Evolutionary conservation across 2,329 filamentous ascomycete genomes (phyloP).

Genomic region (Lomentospora prolificans): DNA sequence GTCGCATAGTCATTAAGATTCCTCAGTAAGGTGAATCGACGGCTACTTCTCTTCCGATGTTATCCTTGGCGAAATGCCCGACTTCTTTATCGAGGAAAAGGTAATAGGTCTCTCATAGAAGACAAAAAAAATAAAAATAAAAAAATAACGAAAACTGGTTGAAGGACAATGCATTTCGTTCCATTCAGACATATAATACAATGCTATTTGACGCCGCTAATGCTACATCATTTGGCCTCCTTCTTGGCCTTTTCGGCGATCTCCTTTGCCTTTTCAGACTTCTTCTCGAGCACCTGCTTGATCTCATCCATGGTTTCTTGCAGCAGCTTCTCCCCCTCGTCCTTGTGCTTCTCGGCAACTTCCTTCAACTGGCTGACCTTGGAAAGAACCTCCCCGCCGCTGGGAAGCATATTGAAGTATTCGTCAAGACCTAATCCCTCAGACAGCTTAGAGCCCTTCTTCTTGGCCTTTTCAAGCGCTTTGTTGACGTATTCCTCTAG

Average conservation of each 20-base stretch:
- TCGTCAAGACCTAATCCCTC: slow-evolving; percentile 42
- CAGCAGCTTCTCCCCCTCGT: slow-evolving; percentile 59
- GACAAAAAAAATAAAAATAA: too few species aligned
- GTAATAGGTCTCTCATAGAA: too few species aligned
- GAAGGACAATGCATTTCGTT: neutral
- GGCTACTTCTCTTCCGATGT: neutral
- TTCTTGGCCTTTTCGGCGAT: slow-evolving; percentile 46
- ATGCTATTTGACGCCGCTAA: neutral
- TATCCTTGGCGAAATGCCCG: too few species aligned
- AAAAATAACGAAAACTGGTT: too few species aligned
- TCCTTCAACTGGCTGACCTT: slow-evolving; percentile 57
- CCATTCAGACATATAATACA: neutral
- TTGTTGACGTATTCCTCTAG: slow-evolving; percentile 25
- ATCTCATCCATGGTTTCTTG: slow-evolving; percentile 61
- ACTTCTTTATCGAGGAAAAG: too few species aligned
- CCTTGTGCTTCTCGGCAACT: slow-evolving; percentile 55
- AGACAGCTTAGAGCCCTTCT: slow-evolving; percentile 27
- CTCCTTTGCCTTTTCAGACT: slow-evolving; percentile 46
- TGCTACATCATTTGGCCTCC: slow-evolving; percentile 24
- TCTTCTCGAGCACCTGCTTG: slow-evolving; percentile 52
- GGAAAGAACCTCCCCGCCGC: slow-evolving; percentile 52
- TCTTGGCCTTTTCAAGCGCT: slow-evolving; percentile 30
- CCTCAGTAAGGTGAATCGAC: neutral
- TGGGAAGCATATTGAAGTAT: slow-evolving; percentile 56
- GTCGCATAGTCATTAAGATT: slow-evolving; percentile 2